phyloP scores from a whole-genome alignment of 2,329 filamentous ascomycete genomes.

The Ophiostoma triangulosporum region DNA sequence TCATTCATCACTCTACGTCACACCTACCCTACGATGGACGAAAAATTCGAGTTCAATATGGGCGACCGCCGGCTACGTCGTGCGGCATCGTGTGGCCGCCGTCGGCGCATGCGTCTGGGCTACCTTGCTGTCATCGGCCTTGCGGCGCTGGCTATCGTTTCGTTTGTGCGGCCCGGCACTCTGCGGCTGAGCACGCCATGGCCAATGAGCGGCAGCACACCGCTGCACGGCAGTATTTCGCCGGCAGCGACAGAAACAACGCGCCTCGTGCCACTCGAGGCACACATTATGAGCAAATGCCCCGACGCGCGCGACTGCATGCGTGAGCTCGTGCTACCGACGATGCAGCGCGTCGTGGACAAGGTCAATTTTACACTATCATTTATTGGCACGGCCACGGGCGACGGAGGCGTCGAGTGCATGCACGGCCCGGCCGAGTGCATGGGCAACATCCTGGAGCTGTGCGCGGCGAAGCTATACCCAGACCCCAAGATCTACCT shows the following conservation, averaged over 20 bases:
- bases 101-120: slow-evolving; percentile 6
- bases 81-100: not conserved
- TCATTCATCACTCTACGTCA: too few relatives aligned
- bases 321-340: slow-evolving; percentile 64
- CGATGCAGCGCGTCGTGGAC: slow-evolving; percentile 67
- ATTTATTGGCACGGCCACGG: slow-evolving; percentile 58
- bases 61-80: not conserved
- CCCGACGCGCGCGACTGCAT: slow-evolving; percentile 78
- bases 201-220: not conserved
- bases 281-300: slow-evolving; percentile 96
- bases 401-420: slow-evolving; percentile 74
- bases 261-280: slow-evolving; percentile 64
- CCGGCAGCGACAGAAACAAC: not conserved
- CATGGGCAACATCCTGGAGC: slow-evolving; percentile 85
- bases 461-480: slow-evolving; percentile 75
- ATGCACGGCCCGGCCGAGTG: slow-evolving; percentile 82
- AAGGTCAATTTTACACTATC: slow-evolving; percentile 87
- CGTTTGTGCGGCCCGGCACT: slow-evolving; percentile 7
- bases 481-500: slow-evolving; percentile 77
- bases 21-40: not conserved
- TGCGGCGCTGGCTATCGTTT: slow-evolving; percentile 7
- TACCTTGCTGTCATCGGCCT: slow-evolving; percentile 7
- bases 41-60: not conserved
- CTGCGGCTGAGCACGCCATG: not conserved
- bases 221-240: not conserved